Evolutionary conservation across 1,284 basidiomycete species (phyloP).

Genomic region (Microbotryum saponariae): DNA sequence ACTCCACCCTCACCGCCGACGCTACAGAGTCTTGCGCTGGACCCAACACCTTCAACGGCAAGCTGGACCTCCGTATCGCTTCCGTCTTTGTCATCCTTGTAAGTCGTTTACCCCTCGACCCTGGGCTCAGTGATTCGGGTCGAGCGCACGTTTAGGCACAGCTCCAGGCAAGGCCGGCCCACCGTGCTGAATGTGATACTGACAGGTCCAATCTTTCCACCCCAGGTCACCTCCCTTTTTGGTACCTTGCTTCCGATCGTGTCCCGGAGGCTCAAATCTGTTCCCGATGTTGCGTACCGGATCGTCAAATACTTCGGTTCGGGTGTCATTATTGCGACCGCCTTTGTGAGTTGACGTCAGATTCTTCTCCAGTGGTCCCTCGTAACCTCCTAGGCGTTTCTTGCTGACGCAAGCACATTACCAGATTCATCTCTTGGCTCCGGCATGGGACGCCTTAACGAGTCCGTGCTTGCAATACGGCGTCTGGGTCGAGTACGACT

Average conservation of each 20-base stretch:
- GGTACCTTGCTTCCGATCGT: constrained; percentile 5
- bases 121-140: too few species aligned
- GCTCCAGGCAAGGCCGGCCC: too few species aligned
- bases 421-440: constrained; percentile 50
- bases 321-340: constrained; percentile 65
- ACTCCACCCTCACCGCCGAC: not conserved
- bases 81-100: constrained; percentile 80
- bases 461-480: too few species aligned
- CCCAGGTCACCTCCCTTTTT: constrained; percentile 45
- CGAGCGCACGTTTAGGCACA: too few species aligned
- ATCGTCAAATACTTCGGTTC: constrained; percentile 95
- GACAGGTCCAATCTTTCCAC: too few species aligned
- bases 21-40: constrained; percentile 6
- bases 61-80: constrained; percentile 49
- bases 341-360: constrained; percentile 32
- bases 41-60: constrained; percentile 22
- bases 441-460: constrained; percentile 61
- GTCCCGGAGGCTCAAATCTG: constrained; percentile 45
- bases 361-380: too few species aligned
- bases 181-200: too few species aligned
- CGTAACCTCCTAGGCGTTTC: too few species aligned
- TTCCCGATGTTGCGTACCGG: constrained; percentile 37
- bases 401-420: too few species aligned
- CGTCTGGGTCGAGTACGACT: constrained; percentile 50
- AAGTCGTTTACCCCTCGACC: not conserved